Conservation (phyloP, 2,329 filamentous ascomycete species). For the Ascochyta pisi region DNA sequence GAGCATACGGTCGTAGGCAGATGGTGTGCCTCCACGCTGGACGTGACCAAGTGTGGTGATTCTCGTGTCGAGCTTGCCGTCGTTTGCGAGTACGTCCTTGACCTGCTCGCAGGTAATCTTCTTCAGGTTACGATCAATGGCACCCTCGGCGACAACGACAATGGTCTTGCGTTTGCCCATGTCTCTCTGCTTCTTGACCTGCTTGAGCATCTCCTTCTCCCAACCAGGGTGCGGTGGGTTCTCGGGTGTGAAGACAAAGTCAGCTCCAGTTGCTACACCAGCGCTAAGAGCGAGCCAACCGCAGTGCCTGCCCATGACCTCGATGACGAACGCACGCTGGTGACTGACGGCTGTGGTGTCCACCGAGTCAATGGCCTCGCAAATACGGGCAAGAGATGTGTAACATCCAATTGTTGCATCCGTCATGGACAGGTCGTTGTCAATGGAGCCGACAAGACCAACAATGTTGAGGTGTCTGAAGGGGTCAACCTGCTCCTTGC, state of each 20-base stretch:
- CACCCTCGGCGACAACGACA: constrained; percentile 96
- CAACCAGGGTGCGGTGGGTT: constrained; percentile 87
- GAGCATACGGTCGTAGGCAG: constrained; percentile 93
- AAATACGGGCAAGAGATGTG: constrained; percentile 90
- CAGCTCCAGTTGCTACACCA: constrained; percentile 90
- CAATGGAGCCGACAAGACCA: constrained; percentile 93
- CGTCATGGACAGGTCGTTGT: constrained; percentile 97
- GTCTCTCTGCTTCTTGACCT: constrained; percentile 71
- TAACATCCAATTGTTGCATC: constrained; percentile 98
- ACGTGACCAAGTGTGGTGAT: constrained; percentile 96
- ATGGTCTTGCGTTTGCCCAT: constrained; percentile 97
- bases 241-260: constrained; percentile 97
- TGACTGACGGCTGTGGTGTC: constrained; percentile 95
- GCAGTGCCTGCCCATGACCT: constrained; percentile 95
- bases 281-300: constrained; percentile 98
- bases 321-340: constrained; percentile 94
- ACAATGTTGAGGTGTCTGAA: constrained; percentile 94
- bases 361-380: constrained; percentile 94
- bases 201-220: constrained; percentile 60
- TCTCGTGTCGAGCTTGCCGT: constrained; percentile 85
- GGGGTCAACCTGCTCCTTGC: constrained; percentile 71
- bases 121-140: constrained; percentile 71
- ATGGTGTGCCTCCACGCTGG: constrained; percentile 91
- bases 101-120: constrained; percentile 83
- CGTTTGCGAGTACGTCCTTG: constrained; percentile 84